These are phyloP conservation scores for Fimicolochytrium jonesii DNA, from an alignment of 192 early-diverging fungal species.

Conservation along the genomic window DNA sequence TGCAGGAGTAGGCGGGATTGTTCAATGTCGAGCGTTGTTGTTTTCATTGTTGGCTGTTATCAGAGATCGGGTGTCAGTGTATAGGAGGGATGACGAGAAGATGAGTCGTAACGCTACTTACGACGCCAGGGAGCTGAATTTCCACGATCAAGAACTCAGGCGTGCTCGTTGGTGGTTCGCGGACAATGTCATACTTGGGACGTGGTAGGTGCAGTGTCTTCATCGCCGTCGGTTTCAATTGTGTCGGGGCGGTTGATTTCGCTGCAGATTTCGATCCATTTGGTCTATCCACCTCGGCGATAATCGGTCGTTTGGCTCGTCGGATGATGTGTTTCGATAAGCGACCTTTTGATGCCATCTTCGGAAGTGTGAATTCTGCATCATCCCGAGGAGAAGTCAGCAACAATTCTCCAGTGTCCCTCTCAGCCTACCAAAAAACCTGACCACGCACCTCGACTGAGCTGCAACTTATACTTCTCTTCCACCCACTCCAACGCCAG, in stretches of 20 bases:
- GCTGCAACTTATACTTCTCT: conserved; percentile 50
- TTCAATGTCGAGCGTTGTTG: conserved; percentile 25
- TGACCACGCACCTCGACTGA: conserved; percentile 52
- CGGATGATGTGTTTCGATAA: conserved; percentile 53
- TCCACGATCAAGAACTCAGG: conserved; percentile 15
- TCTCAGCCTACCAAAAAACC: too few species aligned
- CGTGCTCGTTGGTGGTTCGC: conserved; percentile 8
- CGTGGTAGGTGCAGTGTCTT: conserved; percentile 4
- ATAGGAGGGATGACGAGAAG: not conserved
- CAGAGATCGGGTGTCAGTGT: not conserved
- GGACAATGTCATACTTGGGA: conserved; percentile 13
- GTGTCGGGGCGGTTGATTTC: not conserved
- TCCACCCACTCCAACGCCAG: conserved; percentile 65
- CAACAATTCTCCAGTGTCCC: not conserved
- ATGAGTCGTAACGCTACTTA: not conserved
- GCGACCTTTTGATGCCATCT: conserved; percentile 52
- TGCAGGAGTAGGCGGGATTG: conserved; percentile 5
- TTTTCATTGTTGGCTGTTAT: conserved; percentile 9
- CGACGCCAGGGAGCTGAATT: conserved; percentile 20
- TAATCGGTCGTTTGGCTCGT: conserved; percentile 46
- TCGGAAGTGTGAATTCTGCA: conserved; percentile 57
- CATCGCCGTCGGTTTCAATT: not conserved
- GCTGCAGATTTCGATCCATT: not conserved
- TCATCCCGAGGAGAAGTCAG: not conserved
- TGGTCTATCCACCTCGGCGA: conserved; percentile 26